Evolutionary conservation across 2,329 filamentous ascomycete species (phyloP), one percentile per base, ranked within the genome.

Genomic region (Knufia petricola): DNA sequence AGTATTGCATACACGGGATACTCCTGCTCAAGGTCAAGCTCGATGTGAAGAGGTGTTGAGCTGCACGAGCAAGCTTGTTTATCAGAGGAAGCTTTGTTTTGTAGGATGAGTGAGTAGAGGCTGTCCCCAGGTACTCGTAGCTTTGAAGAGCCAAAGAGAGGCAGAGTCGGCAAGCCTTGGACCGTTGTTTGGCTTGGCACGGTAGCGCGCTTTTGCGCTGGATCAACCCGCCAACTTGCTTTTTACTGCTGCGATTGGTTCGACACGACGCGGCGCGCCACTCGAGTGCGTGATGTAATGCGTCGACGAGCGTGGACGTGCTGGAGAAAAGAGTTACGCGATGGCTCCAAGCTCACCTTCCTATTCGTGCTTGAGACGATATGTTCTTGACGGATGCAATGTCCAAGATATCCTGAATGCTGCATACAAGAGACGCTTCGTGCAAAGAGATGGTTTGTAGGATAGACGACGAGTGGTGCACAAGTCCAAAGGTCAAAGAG

Each of bases 171-270:
- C 21, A 21, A 32, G 17, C n/a, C 17, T 31, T 15, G 39, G 37
- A 38, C 21, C 36, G 49, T 51, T 51, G 49, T 51, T 51, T 51
- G 45, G 45, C 49, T 51, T 51, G 49, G 49, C 49, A 38, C 3
- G 13, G 34, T 46, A 32, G 45, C 45, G 49, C 49, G 38, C 38
- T 28, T 28, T 39, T 8, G 15, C 6, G 20, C 44, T 47, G 19
- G 44, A 47, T 47, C 44, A 39, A 47, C 44, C 44, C 44, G 44
- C 44, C 44, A 30, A 13, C 13, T 15, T 17, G 13, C 10, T 7
- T 26, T 20, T 12, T 19, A 20, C 32, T 31, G 32, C 41, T 26
- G 23, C 23, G 10, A 47, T 47, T 47, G 44, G 44, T 24, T 38
- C 30, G 34, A 47, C 44, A 38, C 44, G 44, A 39, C 34, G 36